Base-by-base conservation (phyloP, 1,139 yeast species). In the Yamadazyma diddensiae region DNA sequence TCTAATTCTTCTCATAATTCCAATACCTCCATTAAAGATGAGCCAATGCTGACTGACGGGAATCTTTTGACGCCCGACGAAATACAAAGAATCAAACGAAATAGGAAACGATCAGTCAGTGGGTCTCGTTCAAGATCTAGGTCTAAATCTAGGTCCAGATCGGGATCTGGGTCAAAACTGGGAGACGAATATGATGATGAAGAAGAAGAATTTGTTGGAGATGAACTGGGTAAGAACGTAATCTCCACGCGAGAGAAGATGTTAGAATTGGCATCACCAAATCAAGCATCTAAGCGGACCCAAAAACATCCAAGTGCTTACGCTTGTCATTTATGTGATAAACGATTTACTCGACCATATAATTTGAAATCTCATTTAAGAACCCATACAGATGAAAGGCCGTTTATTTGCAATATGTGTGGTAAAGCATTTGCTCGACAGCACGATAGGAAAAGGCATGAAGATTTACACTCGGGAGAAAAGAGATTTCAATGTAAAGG, bases 381-480 rank as follows among this genome's bases (percentile, higher is more conserved):
- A 37, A 90, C 97, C 0, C 98, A 92, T 55, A 90, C 97, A 0
- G 90, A 88, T 53, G 97, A 92, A 53, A 68, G 95, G 39, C 98
- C 98, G 4, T 92, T 79, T 53, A 73, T 79, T 16, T 92, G 98
- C 61, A 70, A 77, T 11, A 76, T 82, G 5, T 92, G 98, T 60
- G 94, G 94, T 6, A 87, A 88, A 57, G 92, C 96, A 3, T 92
- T 92, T 71, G 97, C 97, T 1, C 66, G 98, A 37, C 96, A 88
- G 52, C 97, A 92, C 52, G 98, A 92, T 58, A 66, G 95, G 26
- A 88, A 87, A 53, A 72, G 98, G 26, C 98, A 92, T 53, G 97
- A 90, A 53, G 95, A 87, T 41, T 66, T 92, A 38, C 98, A 92
- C 55, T 71, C 88, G 6, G 97, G 97, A 3, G 92, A 85, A 55